phyloP scores from a whole-genome alignment of 257 asterid species.

The Primulina tabacum region DNA sequence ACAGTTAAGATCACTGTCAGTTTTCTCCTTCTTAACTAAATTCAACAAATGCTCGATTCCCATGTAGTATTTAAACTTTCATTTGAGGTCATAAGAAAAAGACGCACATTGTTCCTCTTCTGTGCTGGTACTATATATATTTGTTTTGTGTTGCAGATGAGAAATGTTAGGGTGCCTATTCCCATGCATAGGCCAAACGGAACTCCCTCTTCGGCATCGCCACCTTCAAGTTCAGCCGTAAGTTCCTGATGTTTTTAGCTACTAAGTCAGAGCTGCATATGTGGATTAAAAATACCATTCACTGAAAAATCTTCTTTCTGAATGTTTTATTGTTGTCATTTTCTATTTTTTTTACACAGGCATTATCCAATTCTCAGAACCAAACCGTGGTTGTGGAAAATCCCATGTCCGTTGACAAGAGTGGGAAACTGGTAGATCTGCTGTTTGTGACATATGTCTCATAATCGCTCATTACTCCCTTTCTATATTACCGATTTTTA shows the following conservation, averaged over 20 bases:
- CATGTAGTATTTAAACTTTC: slow-evolving; percentile 13
- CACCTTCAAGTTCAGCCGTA: slow-evolving; percentile 49
- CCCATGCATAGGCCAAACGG: slow-evolving; percentile 52
- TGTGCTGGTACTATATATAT: slow-evolving; percentile 13
- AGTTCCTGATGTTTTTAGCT: slow-evolving; percentile 27
- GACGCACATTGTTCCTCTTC: slow-evolving; percentile 18
- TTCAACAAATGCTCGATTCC: slow-evolving; percentile 13
- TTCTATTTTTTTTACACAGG: slow-evolving; percentile 27
- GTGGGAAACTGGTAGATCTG: slow-evolving; percentile 52
- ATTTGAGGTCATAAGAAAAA: slow-evolving; percentile 10
- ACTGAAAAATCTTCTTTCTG: neutral
- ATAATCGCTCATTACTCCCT: neutral
- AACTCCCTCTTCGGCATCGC: slow-evolving; percentile 39
- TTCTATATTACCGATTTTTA: slow-evolving; percentile 5
- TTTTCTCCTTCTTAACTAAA: slow-evolving; percentile 12
- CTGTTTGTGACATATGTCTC: slow-evolving; percentile 6
- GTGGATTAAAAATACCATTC: slow-evolving; percentile 1
- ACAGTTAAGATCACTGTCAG: slow-evolving; percentile 10
- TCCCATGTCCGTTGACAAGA: slow-evolving; percentile 60
- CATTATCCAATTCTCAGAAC: slow-evolving; percentile 45
- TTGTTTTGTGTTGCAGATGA: slow-evolving; percentile 40
- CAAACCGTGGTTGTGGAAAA: slow-evolving; percentile 61
- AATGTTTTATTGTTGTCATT: neutral
- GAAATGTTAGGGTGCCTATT: slow-evolving; percentile 58
- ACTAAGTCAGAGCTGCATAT: neutral